Conservation (phyloP, 2,329 filamentous ascomycete species). For the Trichoderma endophyticum region DNA sequence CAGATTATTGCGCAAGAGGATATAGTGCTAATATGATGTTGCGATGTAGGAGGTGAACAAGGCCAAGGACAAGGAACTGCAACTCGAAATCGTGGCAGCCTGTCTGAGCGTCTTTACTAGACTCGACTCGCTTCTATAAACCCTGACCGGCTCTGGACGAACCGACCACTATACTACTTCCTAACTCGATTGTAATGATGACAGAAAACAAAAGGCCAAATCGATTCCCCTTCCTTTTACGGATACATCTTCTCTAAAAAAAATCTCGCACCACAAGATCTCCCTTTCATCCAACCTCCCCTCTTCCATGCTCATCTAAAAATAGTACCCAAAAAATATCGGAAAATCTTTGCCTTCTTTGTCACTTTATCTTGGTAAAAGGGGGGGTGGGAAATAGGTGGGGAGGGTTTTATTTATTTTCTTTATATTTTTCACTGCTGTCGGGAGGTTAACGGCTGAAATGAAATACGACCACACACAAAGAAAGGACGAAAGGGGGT, state of each 20-base stretch:
- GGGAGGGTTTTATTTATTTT: not conserved
- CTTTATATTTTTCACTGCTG: not conserved
- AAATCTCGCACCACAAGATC: not conserved
- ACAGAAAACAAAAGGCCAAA: slow-evolving; percentile 4
- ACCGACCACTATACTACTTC: not conserved
- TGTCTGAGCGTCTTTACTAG: slow-evolving; percentile 97
- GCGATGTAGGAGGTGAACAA: slow-evolving; percentile 67
- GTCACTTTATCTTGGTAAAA: slow-evolving; percentile 8
- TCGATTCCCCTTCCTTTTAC: not conserved
- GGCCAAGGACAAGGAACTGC: slow-evolving; percentile 88
- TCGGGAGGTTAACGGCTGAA: slow-evolving; percentile 2
- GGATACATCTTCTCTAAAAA: not conserved
- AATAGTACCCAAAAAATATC: not conserved
- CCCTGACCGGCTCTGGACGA: not conserved
- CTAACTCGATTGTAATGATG: slow-evolving; percentile 13
- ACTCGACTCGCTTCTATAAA: slow-evolving; percentile 88
- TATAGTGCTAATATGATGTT: not conserved
- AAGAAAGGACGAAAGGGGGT: not conserved
- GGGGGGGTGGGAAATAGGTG: not conserved
- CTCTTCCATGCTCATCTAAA: not conserved
- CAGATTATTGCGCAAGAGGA: not conserved
- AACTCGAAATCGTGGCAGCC: slow-evolving; percentile 94
- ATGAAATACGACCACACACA: not conserved
- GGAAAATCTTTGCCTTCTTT: not conserved
- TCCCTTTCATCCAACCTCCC: not conserved